A percentile compares a stretch with the other conserved stretches of the same genome.
Conservation (phyloP, 1,284 basidiomycete species). For the Apiotrichum mycotoxinovorans region DNA sequence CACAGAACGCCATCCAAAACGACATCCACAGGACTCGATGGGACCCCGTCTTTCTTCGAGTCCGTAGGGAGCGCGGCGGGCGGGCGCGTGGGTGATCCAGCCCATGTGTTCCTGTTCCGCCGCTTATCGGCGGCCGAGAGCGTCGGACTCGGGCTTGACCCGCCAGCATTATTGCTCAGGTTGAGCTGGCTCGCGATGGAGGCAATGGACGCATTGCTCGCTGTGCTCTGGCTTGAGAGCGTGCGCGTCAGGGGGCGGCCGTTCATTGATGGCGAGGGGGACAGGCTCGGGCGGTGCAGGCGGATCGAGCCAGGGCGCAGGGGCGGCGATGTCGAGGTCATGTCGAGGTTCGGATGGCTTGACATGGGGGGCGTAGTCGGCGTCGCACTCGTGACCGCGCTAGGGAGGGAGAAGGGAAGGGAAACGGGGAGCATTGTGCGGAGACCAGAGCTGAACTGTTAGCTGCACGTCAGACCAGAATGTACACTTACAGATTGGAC, state of each 20-base stretch:
- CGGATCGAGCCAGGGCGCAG: background rate
- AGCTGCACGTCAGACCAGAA: background rate
- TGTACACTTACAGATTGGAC: background rate
- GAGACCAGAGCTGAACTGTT: background rate
- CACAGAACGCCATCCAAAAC: constrained; percentile 2
- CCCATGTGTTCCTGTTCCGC: background rate
- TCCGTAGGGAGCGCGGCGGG: background rate
- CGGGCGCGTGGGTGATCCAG: background rate
- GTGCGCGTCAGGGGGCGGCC: background rate
- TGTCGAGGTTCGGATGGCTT: background rate
- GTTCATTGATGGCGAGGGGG: background rate
- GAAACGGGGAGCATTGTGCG: constrained; percentile 7
- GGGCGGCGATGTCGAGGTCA: background rate
- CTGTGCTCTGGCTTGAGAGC: background rate
- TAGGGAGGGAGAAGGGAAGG: background rate
- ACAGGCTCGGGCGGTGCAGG: background rate
- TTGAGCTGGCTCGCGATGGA: background rate
- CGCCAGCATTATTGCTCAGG: background rate
- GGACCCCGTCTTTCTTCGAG: background rate
- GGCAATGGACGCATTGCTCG: background rate
- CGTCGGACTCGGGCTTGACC: background rate
- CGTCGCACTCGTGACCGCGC: background rate
- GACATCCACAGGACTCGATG: background rate
- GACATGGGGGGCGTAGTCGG: background rate
- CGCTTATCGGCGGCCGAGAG: background rate